phyloP scores from a whole-genome alignment of 2,329 filamentous ascomycete genomes.

The Aplosporella prunicola region DNA sequence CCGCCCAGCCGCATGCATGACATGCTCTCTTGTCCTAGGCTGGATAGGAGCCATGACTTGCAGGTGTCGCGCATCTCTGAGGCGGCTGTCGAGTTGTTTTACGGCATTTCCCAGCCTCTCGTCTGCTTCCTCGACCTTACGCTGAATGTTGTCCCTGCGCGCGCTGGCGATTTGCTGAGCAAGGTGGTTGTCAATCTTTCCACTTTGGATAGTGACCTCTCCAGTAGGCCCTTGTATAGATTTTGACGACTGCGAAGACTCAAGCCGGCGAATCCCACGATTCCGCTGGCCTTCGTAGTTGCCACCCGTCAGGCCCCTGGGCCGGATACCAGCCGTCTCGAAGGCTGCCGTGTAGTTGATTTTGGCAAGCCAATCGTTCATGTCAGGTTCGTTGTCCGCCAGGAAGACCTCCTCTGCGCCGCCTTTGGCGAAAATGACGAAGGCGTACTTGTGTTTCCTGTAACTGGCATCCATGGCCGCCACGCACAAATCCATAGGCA shows the following conservation, averaged over 20 bases:
- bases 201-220: constrained; percentile 62
- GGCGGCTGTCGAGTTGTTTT: constrained; percentile 69
- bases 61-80: constrained; percentile 84
- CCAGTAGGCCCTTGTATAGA: constrained; percentile 64
- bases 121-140: constrained; percentile 75
- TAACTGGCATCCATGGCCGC: constrained; percentile 79
- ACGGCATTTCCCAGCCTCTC: constrained; percentile 64
- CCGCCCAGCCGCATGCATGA: constrained; percentile 74
- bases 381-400: constrained; percentile 79
- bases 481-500: constrained; percentile 89
- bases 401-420: constrained; percentile 84
- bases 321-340: constrained; percentile 79
- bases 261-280: constrained; percentile 61
- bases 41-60: constrained; percentile 84
- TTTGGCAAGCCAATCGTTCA: constrained; percentile 95
- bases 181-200: constrained; percentile 70
- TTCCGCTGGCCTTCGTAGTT: constrained; percentile 75
- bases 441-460: constrained; percentile 91
- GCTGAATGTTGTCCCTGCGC: constrained; percentile 69
- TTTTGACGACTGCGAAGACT: constrained; percentile 44
- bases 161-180: constrained; percentile 78
- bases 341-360: constrained; percentile 96
- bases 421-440: constrained; percentile 72
- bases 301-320: constrained; percentile 76
- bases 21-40: constrained; percentile 75